These are phyloP conservation scores for Sanghuangporus weigelae DNA, from an alignment of 1,284 basidiomycete genomes.

Conservation along the genomic window DNA sequence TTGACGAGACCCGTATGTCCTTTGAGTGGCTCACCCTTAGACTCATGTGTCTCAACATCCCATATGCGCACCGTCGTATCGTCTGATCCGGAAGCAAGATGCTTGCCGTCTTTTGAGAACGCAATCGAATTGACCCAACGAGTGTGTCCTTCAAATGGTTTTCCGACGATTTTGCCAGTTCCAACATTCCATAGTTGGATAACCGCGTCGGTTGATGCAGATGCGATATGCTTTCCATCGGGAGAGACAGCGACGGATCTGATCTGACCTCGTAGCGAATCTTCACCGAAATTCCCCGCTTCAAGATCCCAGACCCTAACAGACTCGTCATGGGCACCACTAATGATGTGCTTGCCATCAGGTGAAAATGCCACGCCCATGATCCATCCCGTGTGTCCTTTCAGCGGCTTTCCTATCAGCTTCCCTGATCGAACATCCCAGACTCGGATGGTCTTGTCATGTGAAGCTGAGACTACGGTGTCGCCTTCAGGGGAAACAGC, in stretches of 20 bases:
- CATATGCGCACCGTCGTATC: constrained; percentile 93
- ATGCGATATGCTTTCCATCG: not conserved
- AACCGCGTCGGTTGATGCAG: constrained; percentile 6
- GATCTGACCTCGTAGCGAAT: constrained; percentile 74
- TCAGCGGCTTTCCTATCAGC: constrained; percentile 4
- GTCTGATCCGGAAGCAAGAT: constrained; percentile 83
- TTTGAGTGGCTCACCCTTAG: not conserved
- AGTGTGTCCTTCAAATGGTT: constrained; percentile 75
- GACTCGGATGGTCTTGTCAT: constrained; percentile 35
- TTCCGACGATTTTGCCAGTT: constrained; percentile 79
- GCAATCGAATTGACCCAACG: constrained; percentile 93
- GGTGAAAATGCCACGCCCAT: constrained; percentile 59
- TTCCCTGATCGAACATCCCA: constrained; percentile 20
- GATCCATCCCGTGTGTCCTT: constrained; percentile 15
- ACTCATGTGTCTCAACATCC: constrained; percentile 35
- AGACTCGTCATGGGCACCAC: constrained; percentile 84
- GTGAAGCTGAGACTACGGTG: constrained; percentile 57
- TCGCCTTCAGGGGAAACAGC: constrained; percentile 19
- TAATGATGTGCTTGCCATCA: constrained; percentile 46
- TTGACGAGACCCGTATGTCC: constrained; percentile 7
- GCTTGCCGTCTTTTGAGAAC: constrained; percentile 68
- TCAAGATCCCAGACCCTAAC: constrained; percentile 93
- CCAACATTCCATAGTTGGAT: constrained; percentile 77
- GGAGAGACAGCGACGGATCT: constrained; percentile 42
- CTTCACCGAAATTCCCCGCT: constrained; percentile 55